phyloP scores from a whole-genome alignment of 371 early-diverging fungal genomes.

The Circinella minor region DNA sequence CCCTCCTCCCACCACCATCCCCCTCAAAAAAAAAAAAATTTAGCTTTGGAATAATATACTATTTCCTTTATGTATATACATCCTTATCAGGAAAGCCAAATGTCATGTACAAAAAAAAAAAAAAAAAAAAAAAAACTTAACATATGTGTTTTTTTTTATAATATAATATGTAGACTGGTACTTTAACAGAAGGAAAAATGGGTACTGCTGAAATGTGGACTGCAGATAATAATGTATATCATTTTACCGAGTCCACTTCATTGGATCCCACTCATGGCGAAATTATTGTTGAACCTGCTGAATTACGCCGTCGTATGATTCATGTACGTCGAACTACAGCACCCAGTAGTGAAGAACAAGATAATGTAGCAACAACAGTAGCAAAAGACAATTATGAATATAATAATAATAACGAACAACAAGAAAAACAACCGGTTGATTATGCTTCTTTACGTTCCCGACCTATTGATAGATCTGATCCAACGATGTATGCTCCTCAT shows the following conservation, averaged over 20 bases:
- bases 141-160: slow-evolving; percentile 7
- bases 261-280: slow-evolving; percentile 70
- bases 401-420: not conserved
- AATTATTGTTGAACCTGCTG: slow-evolving; percentile 44
- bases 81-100: not conserved
- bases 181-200: slow-evolving; percentile 95
- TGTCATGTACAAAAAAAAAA: too few relatives aligned
- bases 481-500: slow-evolving; percentile 34
- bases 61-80: too few relatives aligned
- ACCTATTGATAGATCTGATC: slow-evolving; percentile 36
- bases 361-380: not conserved
- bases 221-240: slow-evolving; percentile 66
- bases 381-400: too few relatives aligned
- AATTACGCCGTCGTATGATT: slow-evolving; percentile 46
- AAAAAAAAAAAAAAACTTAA: too few relatives aligned
- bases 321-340: slow-evolving; percentile 28
- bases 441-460: slow-evolving; percentile 38
- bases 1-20: too few relatives aligned
- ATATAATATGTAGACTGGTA: slow-evolving; percentile 79
- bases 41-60: too few relatives aligned
- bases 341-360: not conserved
- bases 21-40: too few relatives aligned
- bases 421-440: slow-evolving; percentile 14
- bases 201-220: slow-evolving; percentile 74
- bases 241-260: slow-evolving; percentile 69